Evolutionary conservation across 2,329 filamentous ascomycete genomes (phyloP), one percentile per base, ranked within the genome.

Genomic region (Fusarium oxysporum): DNA sequence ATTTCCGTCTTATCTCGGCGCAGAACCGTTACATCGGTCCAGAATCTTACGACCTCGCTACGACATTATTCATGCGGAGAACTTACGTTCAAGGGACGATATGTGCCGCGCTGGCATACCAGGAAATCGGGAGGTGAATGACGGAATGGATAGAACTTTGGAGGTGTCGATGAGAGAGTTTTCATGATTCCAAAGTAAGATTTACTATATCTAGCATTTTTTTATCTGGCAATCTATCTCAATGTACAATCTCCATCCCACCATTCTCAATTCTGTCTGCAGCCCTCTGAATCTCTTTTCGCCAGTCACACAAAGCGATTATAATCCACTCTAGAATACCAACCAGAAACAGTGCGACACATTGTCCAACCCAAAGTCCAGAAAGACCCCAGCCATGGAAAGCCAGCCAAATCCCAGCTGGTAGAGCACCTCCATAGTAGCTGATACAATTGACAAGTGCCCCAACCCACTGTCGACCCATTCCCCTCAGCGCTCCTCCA

Each of bases 401-500:
- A 4, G 94, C 94, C 35, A 97, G 88, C 82, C 90, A 96, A 60
- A 97, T 93, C 0, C 94, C 94, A n/a, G 91, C 83, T 0, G 94
- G 94, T 62, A 97, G 80, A 2, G 94, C 94, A 65, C 92, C 93
- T 72, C 91, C 90, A 80, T 97, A 97, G 81, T 97, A 97, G 78
- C 92, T 94, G 23, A 95, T 81, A 21, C 95, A 85, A 79, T 97
- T 97, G 59, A 97, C 93, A 3, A 90, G 83, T 3, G 94, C 94
- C 19, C 95, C 95, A 55, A 97, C 88, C 86, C 95, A 94, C 81
- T 97, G 94, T 61, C 93, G 85, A 5, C 94, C 95, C 93, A 96
- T 96, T 0, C 94, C 95, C 72, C 94, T 84, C 19, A 97, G 83
- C 25, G 91, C 90, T 3, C 95, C 94, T 3, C 95, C 94, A 78